Percentiles rank a stretch among this genome's conserved stretches.
Conservation (phyloP, 495 filamentous ascomycete genomes). For the Talaromyces nanjingensis region DNA sequence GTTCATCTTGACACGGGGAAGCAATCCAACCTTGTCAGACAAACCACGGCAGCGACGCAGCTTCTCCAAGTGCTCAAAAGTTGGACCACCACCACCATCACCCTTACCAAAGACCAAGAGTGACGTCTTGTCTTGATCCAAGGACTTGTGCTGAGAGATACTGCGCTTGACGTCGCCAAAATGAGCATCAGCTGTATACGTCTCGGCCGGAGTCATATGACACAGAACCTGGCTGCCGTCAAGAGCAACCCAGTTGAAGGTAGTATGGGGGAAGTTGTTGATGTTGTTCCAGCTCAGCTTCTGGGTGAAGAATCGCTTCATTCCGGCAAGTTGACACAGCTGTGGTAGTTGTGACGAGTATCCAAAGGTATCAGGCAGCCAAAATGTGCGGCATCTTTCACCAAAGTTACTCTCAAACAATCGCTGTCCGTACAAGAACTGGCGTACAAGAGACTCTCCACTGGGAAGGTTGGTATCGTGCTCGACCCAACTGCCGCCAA, state of each 20-base stretch:
- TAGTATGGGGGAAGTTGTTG: conserved; percentile 97
- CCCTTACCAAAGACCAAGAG: conserved; percentile 93
- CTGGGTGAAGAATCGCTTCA: conserved; percentile 95
- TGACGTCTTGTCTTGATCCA: conserved; percentile 83
- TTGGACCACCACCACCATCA: conserved; percentile 92
- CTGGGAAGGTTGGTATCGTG: conserved; percentile 97
- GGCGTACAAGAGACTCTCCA: conserved; percentile 89
- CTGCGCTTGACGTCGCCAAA: conserved; percentile 94
- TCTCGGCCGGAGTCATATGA: conserved; percentile 92
- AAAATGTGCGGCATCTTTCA: conserved; percentile 82
- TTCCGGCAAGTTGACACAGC: conserved; percentile 82
- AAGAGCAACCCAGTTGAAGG: conserved; percentile 94
- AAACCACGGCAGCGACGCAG: conserved; percentile 90
- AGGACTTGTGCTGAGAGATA: conserved; percentile 86
- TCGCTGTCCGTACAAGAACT: conserved; percentile 90
- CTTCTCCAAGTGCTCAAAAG: conserved; percentile 91
- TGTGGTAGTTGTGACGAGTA: conserved; percentile 94
- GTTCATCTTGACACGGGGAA: conserved; percentile 86
- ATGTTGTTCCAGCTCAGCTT: conserved; percentile 98
- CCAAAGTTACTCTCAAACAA: conserved; percentile 94
- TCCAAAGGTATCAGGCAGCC: conserved; percentile 96
- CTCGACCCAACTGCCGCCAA: conserved; percentile 98
- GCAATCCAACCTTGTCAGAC: conserved; percentile 73
- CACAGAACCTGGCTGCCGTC: conserved; percentile 95
- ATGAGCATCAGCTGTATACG: conserved; percentile 89